phyloP scores from a whole-genome alignment of 495 filamentous ascomycete species.

The Aspergillus coremiiformis region DNA sequence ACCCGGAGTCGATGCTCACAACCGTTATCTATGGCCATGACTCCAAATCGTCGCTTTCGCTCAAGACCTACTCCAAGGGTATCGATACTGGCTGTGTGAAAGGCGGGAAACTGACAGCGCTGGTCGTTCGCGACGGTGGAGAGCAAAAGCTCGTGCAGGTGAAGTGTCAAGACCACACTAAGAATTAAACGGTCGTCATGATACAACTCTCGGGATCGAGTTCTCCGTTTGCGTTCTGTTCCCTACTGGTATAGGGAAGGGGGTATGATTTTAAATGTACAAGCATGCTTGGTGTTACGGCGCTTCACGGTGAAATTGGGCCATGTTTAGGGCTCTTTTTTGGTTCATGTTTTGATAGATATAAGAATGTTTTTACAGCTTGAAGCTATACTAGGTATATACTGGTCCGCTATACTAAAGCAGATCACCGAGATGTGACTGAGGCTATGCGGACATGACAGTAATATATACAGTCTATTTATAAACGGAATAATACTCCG shows the following conservation, averaged over 20 bases:
- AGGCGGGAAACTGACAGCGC: conserved; percentile 66
- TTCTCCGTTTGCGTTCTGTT: background rate
- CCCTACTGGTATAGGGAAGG: conserved; percentile 2
- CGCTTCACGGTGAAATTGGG: background rate
- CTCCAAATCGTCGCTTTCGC: conserved; percentile 58
- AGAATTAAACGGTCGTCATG: conserved; percentile 1
- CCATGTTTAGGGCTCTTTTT: background rate
- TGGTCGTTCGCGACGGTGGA: conserved; percentile 55
- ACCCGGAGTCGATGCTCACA: conserved; percentile 22
- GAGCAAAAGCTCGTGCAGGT: conserved; percentile 34
- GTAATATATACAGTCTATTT: background rate
- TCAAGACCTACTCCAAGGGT: conserved; percentile 67
- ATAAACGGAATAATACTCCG: background rate
- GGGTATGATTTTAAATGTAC: background rate
- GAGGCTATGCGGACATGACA: background rate
- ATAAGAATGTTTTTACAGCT: background rate
- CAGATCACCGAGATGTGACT: background rate
- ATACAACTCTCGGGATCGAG: background rate
- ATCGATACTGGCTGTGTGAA: conserved; percentile 76
- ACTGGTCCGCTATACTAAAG: background rate
- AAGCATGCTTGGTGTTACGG: conserved; percentile 3
- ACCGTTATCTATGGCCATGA: conserved; percentile 87
- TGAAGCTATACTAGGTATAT: background rate
- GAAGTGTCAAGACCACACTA: conserved; percentile 23
- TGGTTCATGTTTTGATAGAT: background rate